Conservation (phyloP, 2,329 filamentous ascomycete species). For the Diaporthe destruens region DNA sequence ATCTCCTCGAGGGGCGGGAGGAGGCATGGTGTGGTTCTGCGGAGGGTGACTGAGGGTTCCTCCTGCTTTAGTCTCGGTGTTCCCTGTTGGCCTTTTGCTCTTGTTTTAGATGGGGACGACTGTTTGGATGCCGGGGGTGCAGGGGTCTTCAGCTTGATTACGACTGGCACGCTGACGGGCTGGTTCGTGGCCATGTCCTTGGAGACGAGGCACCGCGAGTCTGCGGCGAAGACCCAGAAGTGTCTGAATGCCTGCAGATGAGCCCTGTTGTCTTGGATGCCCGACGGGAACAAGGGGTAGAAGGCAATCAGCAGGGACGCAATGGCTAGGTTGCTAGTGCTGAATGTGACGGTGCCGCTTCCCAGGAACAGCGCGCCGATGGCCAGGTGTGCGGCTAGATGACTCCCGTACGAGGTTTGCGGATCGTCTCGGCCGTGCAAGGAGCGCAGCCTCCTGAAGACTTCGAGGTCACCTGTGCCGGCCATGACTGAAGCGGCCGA, state of each 20-base stretch:
- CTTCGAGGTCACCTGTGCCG: conserved; percentile 87
- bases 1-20: conserved; percentile 76
- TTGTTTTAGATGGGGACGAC: conserved; percentile 53
- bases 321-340: conserved; percentile 87
- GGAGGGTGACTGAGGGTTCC: conserved; percentile 50
- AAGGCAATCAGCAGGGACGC: conserved; percentile 90
- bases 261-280: conserved; percentile 91
- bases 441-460: conserved; percentile 86
- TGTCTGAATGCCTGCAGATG: conserved; percentile 97
- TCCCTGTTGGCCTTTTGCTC: conserved; percentile 44
- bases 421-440: conserved; percentile 88
- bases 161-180: conserved; percentile 80
- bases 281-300: conserved; percentile 91
- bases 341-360: conserved; percentile 92
- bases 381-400: conserved; percentile 92
- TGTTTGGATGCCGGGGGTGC: conserved; percentile 54
- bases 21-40: conserved; percentile 67
- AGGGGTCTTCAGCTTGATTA: conserved; percentile 66
- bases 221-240: conserved; percentile 94
- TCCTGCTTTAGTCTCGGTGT: conserved; percentile 44
- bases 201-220: conserved; percentile 87
- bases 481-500: conserved; percentile 93
- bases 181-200: conserved; percentile 88
- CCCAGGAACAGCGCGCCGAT: conserved; percentile 92
- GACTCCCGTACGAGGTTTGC: conserved; percentile 91